Conservation (phyloP, 164 flowering plant genomes). For the Cinnamomum chago region DNA sequence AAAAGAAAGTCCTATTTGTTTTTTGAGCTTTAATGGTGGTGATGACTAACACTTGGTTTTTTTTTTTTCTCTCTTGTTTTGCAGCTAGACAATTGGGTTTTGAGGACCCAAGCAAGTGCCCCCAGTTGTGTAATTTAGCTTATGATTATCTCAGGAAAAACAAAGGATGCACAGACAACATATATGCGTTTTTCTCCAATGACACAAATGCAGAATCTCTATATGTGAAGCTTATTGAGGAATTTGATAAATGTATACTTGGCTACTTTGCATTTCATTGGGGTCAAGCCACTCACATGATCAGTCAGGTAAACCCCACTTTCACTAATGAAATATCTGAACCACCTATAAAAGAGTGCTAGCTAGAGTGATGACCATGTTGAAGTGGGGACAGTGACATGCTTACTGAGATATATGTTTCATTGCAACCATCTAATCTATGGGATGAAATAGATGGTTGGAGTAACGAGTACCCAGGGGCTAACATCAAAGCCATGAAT, state of each 20-base stretch:
- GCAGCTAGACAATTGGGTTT: slow-evolving; percentile 89
- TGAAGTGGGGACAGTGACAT: too few relatives aligned
- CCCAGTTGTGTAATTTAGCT: slow-evolving; percentile 55
- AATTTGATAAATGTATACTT: slow-evolving; percentile 75
- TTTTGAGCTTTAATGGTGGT: too few relatives aligned
- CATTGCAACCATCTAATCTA: too few relatives aligned
- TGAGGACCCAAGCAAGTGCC: slow-evolving; percentile 50
- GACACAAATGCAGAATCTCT: slow-evolving; percentile 46
- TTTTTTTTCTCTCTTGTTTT: not conserved
- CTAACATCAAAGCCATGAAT: too few relatives aligned
- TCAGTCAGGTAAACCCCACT: slow-evolving; percentile 50
- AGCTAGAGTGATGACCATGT: too few relatives aligned
- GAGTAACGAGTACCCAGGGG: too few relatives aligned
- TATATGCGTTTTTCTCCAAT: slow-evolving; percentile 43
- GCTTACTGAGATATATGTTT: too few relatives aligned
- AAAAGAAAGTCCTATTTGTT: too few relatives aligned
- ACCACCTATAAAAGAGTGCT: too few relatives aligned
- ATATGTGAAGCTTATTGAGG: slow-evolving; percentile 59
- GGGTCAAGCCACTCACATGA: slow-evolving; percentile 55
- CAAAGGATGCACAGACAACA: slow-evolving; percentile 47
- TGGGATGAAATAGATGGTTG: too few relatives aligned
- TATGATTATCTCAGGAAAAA: slow-evolving; percentile 52
- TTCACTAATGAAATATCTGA: not conserved
- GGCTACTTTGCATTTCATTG: slow-evolving; percentile 83
- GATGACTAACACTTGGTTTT: not conserved